Conservation (phyloP, 2,329 filamentous ascomycete genomes). For the Diaporthe australafricana region DNA sequence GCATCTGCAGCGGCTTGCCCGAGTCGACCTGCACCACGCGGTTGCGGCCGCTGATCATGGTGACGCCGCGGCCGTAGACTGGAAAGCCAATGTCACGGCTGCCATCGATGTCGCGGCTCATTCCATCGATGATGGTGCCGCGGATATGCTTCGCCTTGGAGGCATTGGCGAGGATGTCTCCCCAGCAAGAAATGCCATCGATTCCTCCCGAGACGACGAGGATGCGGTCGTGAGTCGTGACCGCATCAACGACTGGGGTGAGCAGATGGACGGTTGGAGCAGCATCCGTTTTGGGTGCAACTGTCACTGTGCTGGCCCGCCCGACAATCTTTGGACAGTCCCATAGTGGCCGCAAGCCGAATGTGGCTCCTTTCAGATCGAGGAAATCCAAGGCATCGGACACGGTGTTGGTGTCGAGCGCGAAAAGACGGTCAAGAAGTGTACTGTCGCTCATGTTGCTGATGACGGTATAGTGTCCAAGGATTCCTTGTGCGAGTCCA, state of each 20-base stretch:
- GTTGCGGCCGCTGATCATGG: background rate
- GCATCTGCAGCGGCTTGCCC: background rate
- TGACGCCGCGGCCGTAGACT: background rate
- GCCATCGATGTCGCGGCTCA: slow-evolving; percentile 13
- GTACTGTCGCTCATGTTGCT: background rate
- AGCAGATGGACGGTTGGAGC: background rate
- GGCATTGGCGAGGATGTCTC: slow-evolving; percentile 1
- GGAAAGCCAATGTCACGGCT: background rate
- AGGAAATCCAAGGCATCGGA: slow-evolving; percentile 4
- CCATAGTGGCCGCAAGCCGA: slow-evolving; percentile 8
- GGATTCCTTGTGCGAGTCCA: background rate
- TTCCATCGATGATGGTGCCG: background rate
- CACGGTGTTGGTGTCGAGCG: slow-evolving; percentile 8
- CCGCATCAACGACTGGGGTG: background rate
- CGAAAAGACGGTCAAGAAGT: background rate
- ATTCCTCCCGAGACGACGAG: background rate
- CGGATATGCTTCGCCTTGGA: slow-evolving; percentile 3
- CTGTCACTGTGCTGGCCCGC: background rate
- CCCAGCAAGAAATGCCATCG: background rate
- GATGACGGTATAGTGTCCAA: background rate
- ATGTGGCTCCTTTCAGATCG: background rate
- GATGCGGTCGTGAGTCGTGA: background rate
- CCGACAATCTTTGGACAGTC: slow-evolving; percentile 5
- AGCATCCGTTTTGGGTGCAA: background rate
- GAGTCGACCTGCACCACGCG: background rate